Conservation (phyloP, 345 rosid species). For the Bruguiera parviflora region DNA sequence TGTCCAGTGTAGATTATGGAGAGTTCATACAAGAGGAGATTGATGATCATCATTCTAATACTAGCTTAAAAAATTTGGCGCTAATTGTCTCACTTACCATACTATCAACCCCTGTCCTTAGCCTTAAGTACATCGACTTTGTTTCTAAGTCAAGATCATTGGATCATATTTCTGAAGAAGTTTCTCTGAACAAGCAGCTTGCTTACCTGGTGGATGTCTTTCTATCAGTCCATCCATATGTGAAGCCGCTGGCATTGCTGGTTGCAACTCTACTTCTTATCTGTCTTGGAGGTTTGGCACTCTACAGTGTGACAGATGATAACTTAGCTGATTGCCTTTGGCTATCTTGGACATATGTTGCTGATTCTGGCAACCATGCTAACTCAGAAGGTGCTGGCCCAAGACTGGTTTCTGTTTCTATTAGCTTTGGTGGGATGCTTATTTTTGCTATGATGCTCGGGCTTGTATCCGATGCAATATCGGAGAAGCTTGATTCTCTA, state of each 20-base stretch:
- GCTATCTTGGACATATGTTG: conserved; percentile 68
- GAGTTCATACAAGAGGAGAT: conserved; percentile 22
- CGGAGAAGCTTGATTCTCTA: conserved; percentile 70
- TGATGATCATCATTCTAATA: conserved; percentile 24
- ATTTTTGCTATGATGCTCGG: conserved; percentile 82
- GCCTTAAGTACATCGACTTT: conserved; percentile 45
- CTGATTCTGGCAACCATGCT: conserved; percentile 70
- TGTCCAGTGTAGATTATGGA: conserved; percentile 22
- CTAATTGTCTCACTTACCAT: conserved; percentile 43
- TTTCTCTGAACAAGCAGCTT: conserved; percentile 51
- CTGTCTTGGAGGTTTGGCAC: conserved; percentile 63
- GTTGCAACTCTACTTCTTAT: conserved; percentile 63
- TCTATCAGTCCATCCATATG: conserved; percentile 66
- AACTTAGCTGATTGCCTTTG: conserved; percentile 63
- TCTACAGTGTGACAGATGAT: conserved; percentile 61
- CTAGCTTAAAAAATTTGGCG: conserved; percentile 47
- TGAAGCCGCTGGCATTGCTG: conserved; percentile 57
- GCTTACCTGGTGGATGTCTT: conserved; percentile 50
- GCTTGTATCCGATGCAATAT: conserved; percentile 71
- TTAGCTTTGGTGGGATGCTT: conserved; percentile 81
- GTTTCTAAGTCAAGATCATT: conserved; percentile 48
- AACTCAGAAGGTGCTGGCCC: conserved; percentile 65
- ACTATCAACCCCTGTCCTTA: conserved; percentile 42
- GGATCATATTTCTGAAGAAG: conserved; percentile 45
- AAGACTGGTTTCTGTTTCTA: conserved; percentile 63